Base-by-base conservation (phyloP, 2,329 filamentous ascomycete genomes). In the Grosmannia huntii region DNA sequence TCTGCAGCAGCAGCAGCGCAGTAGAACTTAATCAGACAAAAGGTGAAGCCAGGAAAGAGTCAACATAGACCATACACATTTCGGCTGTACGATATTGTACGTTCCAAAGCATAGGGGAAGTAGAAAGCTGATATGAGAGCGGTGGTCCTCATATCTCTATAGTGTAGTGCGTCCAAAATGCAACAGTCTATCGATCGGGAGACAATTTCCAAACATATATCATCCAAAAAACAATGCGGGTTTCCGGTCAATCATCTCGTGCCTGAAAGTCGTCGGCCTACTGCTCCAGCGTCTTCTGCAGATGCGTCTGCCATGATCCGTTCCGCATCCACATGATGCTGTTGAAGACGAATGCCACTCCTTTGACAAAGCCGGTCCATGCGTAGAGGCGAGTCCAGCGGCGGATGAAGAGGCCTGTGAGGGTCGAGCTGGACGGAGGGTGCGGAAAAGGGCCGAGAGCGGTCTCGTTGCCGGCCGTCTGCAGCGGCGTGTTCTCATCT, bases 341-440 rank as follows among this genome's bases (percentile, higher is more conserved):
- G 3, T 27, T 38, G n/a, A 64, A 33, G 16, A 61, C 46, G 7
- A 53, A 36, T 21, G 55, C 60, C 2, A 64, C 9, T 1, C 57
- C 9, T 16, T 59, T 58, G 48, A 62, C 10, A 6, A 63, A 31
- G 19, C 54, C 62, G 5, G 57, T 50, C 2, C 59, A 48, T 19
- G 52, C 28, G 56, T 60, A 59, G 14, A 64, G 63, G 38, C 60
- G 50, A 1, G 57, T 31, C 62, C 62, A 64, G 55, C 62, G 61
- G 25, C 62, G 62, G 14, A 64, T 19, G 41, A 59, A 61, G 27
- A 60, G 31, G 31, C 62, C 62, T 1, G 62, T 55, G 9, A 51
- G 11, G 12, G 59, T 51, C 5, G 23, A 51, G 25, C 53, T 28
- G 7, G 31, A 28, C 7, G 60, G 50, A 25, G 63, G 61, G 23